Conservation (phyloP, 2,329 filamentous ascomycete species). For the Dendrostoma leiphaemia region DNA sequence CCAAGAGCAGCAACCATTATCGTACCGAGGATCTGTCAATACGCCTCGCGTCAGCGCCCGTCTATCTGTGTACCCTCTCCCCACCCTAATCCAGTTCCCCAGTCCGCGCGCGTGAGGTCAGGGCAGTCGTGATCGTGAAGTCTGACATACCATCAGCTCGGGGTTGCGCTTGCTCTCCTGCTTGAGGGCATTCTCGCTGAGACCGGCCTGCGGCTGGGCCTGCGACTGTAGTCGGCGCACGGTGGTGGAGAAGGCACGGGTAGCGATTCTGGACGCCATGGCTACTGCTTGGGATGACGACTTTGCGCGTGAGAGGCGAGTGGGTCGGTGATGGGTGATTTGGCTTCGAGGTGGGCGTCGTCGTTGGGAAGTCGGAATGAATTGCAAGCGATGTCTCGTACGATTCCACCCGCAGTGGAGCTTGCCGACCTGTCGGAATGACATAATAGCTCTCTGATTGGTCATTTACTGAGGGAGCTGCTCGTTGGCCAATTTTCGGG, state of each 20-base stretch:
- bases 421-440: conserved; percentile 6
- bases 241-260: conserved; percentile 54
- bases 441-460: conserved; percentile 11
- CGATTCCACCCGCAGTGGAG: neutral
- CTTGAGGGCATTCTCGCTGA: conserved; percentile 48
- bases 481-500: conserved; percentile 11
- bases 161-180: conserved; percentile 57
- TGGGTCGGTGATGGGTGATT: conserved; percentile 18
- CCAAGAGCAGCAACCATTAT: conserved; percentile 88
- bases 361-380: neutral
- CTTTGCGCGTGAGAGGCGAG: conserved; percentile 1
- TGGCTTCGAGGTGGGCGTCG: conserved; percentile 12
- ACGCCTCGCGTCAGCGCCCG: conserved; percentile 21
- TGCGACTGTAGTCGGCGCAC: conserved; percentile 46
- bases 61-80: too few relatives aligned
- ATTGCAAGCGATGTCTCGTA: neutral
- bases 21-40: conserved; percentile 74
- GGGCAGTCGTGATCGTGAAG: conserved; percentile 2
- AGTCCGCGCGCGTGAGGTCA: too few relatives aligned
- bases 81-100: too few relatives aligned
- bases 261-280: conserved; percentile 58
- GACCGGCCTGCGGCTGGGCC: conserved; percentile 23
- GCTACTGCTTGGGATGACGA: conserved; percentile 25
- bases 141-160: conserved; percentile 44
- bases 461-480: neutral